These are phyloP conservation scores for Vachellia pachyceras DNA, from an alignment of 306 rosid genomes.

Conservation along the genomic window DNA sequence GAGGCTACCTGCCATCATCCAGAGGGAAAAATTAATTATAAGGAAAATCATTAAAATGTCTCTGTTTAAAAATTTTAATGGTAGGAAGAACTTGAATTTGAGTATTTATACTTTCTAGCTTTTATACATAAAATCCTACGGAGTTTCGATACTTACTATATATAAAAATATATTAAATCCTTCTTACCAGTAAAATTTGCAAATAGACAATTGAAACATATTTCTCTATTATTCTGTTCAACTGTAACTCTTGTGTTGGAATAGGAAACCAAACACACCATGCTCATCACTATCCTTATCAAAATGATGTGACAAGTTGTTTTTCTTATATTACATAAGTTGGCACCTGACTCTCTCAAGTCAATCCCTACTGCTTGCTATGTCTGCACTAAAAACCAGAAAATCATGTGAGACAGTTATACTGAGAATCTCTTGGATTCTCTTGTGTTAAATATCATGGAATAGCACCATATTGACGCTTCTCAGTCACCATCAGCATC, in stretches of 20 bases:
- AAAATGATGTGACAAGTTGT: conserved; percentile 33
- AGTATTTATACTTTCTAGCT: too few species aligned
- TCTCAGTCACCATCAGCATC: conserved; percentile 1
- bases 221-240: conserved; percentile 32
- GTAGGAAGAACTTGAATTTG: too few species aligned
- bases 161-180: too few species aligned
- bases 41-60: too few species aligned
- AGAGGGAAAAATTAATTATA: too few species aligned
- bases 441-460: conserved; percentile 17
- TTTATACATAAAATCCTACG: too few species aligned
- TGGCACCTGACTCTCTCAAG: conserved; percentile 35
- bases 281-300: conserved; percentile 43
- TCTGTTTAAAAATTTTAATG: too few species aligned
- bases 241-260: conserved; percentile 25
- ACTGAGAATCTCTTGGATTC: background rate
- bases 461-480: conserved; percentile 14
- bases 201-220: too few species aligned
- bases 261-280: conserved; percentile 13
- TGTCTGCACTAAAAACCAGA: conserved; percentile 22
- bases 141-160: too few species aligned
- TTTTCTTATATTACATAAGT: conserved; percentile 39
- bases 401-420: background rate
- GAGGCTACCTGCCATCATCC: conserved; percentile 41
- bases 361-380: conserved; percentile 34
- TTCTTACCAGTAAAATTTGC: too few species aligned